Evolutionary conservation across 169 alveolate genomes (phyloP).

Genomic region (Neospora caninum): DNA sequence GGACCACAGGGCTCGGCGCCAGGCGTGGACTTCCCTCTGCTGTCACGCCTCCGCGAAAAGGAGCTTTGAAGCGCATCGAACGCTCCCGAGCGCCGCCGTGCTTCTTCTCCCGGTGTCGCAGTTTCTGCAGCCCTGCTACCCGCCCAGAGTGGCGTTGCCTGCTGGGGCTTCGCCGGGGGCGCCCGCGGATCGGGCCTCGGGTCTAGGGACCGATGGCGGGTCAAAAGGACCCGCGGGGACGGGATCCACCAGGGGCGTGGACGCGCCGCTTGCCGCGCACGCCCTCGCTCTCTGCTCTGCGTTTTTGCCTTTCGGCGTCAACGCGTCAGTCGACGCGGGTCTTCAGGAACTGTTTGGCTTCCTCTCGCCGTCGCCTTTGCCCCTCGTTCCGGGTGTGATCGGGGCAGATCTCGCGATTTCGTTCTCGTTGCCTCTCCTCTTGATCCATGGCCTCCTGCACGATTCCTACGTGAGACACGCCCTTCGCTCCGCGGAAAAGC

Average conservation of each 20-base stretch:
- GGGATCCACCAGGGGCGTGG: neutral
- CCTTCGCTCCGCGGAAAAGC: neutral
- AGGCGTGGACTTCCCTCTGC: no score
- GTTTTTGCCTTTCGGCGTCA: slow-evolving; percentile 49
- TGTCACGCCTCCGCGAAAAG: neutral
- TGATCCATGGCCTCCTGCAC: neutral
- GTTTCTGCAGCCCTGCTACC: slow-evolving; percentile 21
- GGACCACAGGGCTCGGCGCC: no score
- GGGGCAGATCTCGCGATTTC: slow-evolving; percentile 53
- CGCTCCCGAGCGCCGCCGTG: slow-evolving; percentile 15
- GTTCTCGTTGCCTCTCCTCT: slow-evolving; percentile 34
- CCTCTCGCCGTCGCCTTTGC: slow-evolving; percentile 63
- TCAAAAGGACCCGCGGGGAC: neutral
- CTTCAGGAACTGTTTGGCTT: slow-evolving; percentile 61
- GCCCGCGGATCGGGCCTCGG: neutral
- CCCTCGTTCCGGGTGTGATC: slow-evolving; percentile 33
- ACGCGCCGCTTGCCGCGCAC: neutral
- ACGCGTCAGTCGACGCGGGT: slow-evolving; percentile 38
- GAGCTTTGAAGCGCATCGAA: neutral
- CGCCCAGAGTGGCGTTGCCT: neutral
- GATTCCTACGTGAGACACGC: neutral
- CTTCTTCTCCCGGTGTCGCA: neutral
- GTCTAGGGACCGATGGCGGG: neutral
- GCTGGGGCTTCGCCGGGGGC: neutral
- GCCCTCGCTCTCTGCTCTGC: slow-evolving; percentile 11